phyloP scores from a whole-genome alignment of 2,329 filamentous ascomycete genomes.

The Ascocoryne sarcoides region DNA sequence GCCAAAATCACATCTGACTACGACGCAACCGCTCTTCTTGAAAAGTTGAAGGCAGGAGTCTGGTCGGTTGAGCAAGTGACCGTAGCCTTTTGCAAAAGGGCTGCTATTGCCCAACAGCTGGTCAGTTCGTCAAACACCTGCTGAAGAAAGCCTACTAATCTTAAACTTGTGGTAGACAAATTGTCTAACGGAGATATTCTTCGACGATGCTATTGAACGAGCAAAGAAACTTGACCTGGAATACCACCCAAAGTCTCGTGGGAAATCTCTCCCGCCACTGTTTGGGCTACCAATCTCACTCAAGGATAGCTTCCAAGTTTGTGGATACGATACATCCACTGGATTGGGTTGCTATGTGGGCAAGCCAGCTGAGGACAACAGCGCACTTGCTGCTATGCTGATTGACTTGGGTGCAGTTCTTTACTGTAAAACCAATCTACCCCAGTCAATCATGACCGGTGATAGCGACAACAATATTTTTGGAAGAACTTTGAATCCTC shows the following conservation, averaged over 20 bases:
- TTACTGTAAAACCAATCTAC: constrained; percentile 61
- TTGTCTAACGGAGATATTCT: constrained; percentile 50
- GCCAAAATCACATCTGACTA: constrained; percentile 54
- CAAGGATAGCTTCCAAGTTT: constrained; percentile 51
- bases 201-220: constrained; percentile 41
- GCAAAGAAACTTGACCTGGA: constrained; percentile 45
- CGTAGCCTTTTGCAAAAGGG: constrained; percentile 44
- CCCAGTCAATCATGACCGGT: constrained; percentile 41
- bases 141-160: constrained; percentile 37
- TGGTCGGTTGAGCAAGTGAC: constrained; percentile 50
- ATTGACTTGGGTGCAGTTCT: constrained; percentile 52
- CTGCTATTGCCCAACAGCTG: constrained; percentile 46
- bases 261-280: constrained; percentile 42
- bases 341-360: constrained; percentile 46
- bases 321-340: constrained; percentile 39
- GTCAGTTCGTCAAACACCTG: constrained; percentile 42
- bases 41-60: constrained; percentile 41
- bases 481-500: constrained; percentile 40
- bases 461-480: constrained; percentile 53
- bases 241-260: too few species aligned
- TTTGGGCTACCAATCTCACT: constrained; percentile 50
- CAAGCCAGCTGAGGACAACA: constrained; percentile 33
- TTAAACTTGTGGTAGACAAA: constrained; percentile 44
- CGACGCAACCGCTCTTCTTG: constrained; percentile 46
- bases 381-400: constrained; percentile 43